Evolutionary conservation across 2,329 filamentous ascomycete genomes (phyloP).

Genomic region (Neopestalotiopsis clavispora): DNA sequence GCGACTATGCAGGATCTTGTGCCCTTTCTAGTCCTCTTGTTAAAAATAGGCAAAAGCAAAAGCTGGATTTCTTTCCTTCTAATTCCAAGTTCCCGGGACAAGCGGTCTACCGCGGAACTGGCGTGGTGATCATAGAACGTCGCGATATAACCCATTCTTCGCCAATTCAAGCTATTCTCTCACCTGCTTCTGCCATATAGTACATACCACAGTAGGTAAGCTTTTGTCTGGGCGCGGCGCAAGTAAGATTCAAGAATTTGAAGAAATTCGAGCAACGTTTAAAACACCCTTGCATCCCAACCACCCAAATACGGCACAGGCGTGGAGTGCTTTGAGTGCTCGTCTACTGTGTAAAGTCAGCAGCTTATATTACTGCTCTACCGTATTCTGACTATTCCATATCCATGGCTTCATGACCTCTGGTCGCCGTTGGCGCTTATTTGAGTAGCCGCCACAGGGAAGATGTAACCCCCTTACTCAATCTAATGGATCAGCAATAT

Average conservation of each 20-base stretch:
- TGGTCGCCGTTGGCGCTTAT: not conserved
- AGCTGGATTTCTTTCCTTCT: not conserved
- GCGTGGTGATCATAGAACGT: not conserved
- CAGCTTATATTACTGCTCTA: not conserved
- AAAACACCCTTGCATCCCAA: not conserved
- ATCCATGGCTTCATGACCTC: no score
- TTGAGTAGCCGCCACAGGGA: not conserved
- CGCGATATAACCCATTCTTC: not conserved
- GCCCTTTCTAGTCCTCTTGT: not conserved
- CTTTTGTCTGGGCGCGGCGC: not conserved
- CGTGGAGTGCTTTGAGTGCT: not conserved
- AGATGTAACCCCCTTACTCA: no score
- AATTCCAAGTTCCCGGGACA: slow-evolving; percentile 8
- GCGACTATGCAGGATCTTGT: not conserved
- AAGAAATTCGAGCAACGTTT: not conserved
- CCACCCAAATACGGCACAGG: not conserved
- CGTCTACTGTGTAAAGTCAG: not conserved
- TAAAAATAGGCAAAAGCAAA: slow-evolving; percentile 7
- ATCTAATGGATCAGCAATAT: no score
- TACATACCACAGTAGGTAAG: not conserved
- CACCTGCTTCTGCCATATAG: no score
- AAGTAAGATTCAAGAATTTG: not conserved
- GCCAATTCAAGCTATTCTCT: no score
- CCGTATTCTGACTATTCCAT: not conserved
- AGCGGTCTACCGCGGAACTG: not conserved